Evolutionary conservation across 768 basidiomycete genomes (phyloP).

Genomic region (Pleurotus pulmonarius): DNA sequence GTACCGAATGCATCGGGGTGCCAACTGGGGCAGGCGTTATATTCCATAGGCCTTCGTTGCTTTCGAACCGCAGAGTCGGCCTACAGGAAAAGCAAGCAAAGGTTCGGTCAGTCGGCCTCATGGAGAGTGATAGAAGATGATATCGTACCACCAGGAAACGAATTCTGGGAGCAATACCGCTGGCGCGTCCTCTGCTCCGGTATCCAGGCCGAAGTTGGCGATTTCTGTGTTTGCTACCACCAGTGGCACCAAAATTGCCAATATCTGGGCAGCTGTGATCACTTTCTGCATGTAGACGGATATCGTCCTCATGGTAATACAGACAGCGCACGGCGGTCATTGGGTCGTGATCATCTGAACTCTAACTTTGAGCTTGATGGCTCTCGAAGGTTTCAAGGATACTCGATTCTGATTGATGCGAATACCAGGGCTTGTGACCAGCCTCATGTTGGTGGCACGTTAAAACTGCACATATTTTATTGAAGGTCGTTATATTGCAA

Average conservation of each 20-base stretch:
- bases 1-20: slow-evolving; percentile 32
- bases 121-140: not conserved
- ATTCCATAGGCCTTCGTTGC: slow-evolving; percentile 31
- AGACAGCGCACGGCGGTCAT: too few species aligned
- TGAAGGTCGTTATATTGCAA: too few species aligned
- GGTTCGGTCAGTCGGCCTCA: not conserved
- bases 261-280: too few species aligned
- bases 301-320: too few species aligned
- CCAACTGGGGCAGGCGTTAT: slow-evolving; percentile 38
- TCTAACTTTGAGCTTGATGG: too few species aligned
- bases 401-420: too few species aligned
- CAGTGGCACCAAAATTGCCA: not conserved
- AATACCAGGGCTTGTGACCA: too few species aligned
- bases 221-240: slow-evolving; percentile 61
- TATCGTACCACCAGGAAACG: slow-evolving; percentile 24
- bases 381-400: too few species aligned
- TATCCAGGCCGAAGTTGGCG: slow-evolving; percentile 43
- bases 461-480: too few species aligned
- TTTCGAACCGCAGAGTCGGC: slow-evolving; percentile 31
- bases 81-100: slow-evolving; percentile 19
- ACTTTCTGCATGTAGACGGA: too few species aligned
- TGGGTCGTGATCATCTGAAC: too few species aligned
- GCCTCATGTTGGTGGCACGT: too few species aligned
- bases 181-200: not conserved
- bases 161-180: not conserved